Base-by-base conservation (phyloP, 1,284 basidiomycete species). In the Entoloma clypeatum region DNA sequence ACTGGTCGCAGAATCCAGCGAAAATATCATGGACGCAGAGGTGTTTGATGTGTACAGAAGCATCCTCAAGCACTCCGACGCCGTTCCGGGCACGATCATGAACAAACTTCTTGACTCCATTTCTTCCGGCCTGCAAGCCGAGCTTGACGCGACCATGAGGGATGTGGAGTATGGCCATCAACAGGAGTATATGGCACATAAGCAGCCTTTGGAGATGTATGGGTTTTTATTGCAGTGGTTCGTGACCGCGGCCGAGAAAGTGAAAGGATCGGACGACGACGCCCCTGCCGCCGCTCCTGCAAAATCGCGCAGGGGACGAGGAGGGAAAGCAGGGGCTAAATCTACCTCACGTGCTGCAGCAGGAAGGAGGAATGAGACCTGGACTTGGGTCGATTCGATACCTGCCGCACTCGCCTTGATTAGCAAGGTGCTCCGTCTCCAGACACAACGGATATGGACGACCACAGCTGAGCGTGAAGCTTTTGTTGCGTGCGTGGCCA, bases 161-260 rank as follows among this genome's bases (percentile, higher is more conserved):
- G 82, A 89, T 45, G 59, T 85, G 23, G 81, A 86, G 19, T 68
- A 79, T 23, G 81, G 81, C 14, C 85, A 90, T 40, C 80, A 83
- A 47, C 77, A 87, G 33, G 73, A 75, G 0, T 79, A 84, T 45
- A 67, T 78, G 50, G 61, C 72, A 0, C 90, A 92, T 64, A 85
- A 84, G 57, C 56, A 61, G 1, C 78, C 89, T 0, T 68, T 96
- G 36, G 93, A 96, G 61, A 82, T 86, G 70, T 95, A 90, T 61
- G 86, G 85, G 3, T 96, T 95, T 59, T 67, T 95, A 14, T 62
- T 95, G 6, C 73, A 83, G 50, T 95, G 91, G 91, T 92, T 92
- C 56, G 83, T 89, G 14, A 65, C 67, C 11, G 79, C 79, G 0
- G 85, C 81, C 1, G 90, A 94, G 62, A 84, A 82, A 49, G 77